These are phyloP conservation scores for Linum usitatissimum DNA, from an alignment of 345 rosid genomes.

Conservation along the genomic window DNA sequence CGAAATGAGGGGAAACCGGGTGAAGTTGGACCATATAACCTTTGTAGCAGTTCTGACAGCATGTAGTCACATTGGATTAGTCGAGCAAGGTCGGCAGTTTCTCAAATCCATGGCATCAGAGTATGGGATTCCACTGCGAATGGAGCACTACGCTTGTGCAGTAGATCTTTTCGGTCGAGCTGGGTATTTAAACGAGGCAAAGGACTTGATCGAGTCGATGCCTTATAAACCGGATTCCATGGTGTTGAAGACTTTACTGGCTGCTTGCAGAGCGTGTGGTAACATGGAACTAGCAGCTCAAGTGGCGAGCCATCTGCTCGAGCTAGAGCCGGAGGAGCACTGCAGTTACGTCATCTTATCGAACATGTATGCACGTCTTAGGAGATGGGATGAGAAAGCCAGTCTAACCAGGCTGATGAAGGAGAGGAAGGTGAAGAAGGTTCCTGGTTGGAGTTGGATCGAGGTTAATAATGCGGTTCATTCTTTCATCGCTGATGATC, in stretches of 20 bases:
- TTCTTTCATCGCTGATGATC: conserved; percentile 58
- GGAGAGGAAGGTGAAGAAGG: conserved; percentile 61
- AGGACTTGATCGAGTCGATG: conserved; percentile 49
- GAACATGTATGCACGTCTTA: conserved; percentile 51
- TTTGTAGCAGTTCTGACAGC: conserved; percentile 67
- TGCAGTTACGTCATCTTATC: conserved; percentile 54
- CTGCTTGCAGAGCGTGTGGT: conserved; percentile 61
- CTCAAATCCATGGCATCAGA: conserved; percentile 47
- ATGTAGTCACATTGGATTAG: conserved; percentile 61
- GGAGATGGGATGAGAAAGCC: conserved; percentile 59
- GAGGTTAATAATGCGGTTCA: conserved; percentile 48
- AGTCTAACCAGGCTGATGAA: conserved; percentile 53
- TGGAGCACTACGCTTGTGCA: conserved; percentile 74
- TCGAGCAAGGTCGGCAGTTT: conserved; percentile 45
- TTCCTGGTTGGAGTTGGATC: conserved; percentile 84
- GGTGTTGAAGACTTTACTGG: conserved; percentile 67
- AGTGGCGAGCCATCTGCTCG: conserved; percentile 48
- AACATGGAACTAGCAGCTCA: conserved; percentile 51
- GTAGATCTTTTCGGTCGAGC: conserved; percentile 74
- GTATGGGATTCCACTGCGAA: conserved; percentile 45
- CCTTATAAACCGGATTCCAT: conserved; percentile 52
- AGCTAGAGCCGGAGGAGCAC: conserved; percentile 63
- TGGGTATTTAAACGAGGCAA: conserved; percentile 41
- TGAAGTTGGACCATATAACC: conserved; percentile 56
- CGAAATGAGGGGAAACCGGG: conserved; percentile 40